Evolutionary conservation across 441 rosid genomes (phyloP), one percentile per base, ranked within the genome.

Genomic region (Codiaeum variegatum): DNA sequence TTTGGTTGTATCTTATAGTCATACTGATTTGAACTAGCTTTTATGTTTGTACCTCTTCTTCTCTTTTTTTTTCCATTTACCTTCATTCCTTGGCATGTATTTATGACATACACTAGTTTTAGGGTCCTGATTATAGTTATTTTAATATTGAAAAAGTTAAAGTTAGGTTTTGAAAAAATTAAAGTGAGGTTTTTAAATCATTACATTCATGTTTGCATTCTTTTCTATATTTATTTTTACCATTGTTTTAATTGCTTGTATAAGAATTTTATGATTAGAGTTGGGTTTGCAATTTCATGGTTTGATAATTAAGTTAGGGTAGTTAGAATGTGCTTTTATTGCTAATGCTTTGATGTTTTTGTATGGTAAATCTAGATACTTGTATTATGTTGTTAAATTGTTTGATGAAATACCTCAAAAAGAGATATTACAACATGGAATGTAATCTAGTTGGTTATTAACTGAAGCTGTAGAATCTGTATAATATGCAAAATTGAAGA

Each of bases 371-470:
- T 73, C 76, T 44, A 81, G 83, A 61, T 66, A 64, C 76, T 73
- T 83, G 67, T 77, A 79, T 62, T 69, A 16, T 77, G 90, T 77
- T 24, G 60, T 81, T 66, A 74, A 78, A 64, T 1, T 92, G 83
- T 91, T 90, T 56, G 95, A 84, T 73, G 93, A 78, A 83, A 86
- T 90, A 85, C 86, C 86, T 80, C 76, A 66, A n/a, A n/a, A 0
- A 86, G 91, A 79, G 95, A 92, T 77, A 71, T 84, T 36, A 80
- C 83, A 0, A 87, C 98, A 0, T 89, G 91, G 95, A 91, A 94
- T 73, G n/a, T n/a, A n/a, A n/a, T n/a, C n/a, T n/a, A n/a, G n/a
- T n/a, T n/a, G n/a, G n/a, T n/a, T n/a, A n/a, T n/a, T n/a, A n/a
- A n/a, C n/a, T n/a, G n/a, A n/a, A n/a, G n/a, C n/a, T n/a, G n/a